Evolutionary conservation across 768 basidiomycete species (phyloP), one percentile per base, ranked within the genome.

Genomic region (Agrocybe pediades): DNA sequence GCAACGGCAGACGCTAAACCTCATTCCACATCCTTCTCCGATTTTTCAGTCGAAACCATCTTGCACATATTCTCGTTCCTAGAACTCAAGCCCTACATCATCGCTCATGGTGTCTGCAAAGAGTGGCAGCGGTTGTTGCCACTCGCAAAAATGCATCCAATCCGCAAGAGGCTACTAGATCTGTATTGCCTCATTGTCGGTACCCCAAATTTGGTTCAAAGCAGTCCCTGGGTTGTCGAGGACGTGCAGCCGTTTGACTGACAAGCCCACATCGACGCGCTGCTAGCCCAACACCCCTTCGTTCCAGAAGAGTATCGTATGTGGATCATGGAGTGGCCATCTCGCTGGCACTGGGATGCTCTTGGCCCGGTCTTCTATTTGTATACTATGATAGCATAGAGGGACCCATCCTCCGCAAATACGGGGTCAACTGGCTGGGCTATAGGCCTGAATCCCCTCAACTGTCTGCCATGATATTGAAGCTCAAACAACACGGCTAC

Each of bases 311-410:
- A 53, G 3, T 58, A 46, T 23, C 52, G 52, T 2, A 25, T 56
- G 9, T 56, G 49, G 49, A 43, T 56, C 6, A 25, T 56, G 11
- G 55, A 56, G 42, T 56, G 55, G 55, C 55, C 55, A 9, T 49
- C 13, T 9, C 30, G 20, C 19, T 48, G 3, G 19, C 40, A 5
- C 33, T 58, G 13, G 19, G 42, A 1, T 50, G 33, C 20, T 46
- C 20, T 1, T 58, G 56, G 56, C 56, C 56, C n/a, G 52, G 48
- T 1, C 43, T 58, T 3, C 47, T 52, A 2, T 33, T 51, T 17
- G 21, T 16, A 1, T 1, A 45, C 0, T 55, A 46, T 27, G 2
- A 7, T 2, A 36, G 3, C 1, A 0, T 9, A 5, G 11, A 7
- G 1, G 9, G 2, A 0, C 17, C 9, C 9, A 8, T 0, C 19